Evolutionary conservation across 2,329 filamentous ascomycete species (phyloP).

Genomic region (Arthrobotrys entomopaga): DNA sequence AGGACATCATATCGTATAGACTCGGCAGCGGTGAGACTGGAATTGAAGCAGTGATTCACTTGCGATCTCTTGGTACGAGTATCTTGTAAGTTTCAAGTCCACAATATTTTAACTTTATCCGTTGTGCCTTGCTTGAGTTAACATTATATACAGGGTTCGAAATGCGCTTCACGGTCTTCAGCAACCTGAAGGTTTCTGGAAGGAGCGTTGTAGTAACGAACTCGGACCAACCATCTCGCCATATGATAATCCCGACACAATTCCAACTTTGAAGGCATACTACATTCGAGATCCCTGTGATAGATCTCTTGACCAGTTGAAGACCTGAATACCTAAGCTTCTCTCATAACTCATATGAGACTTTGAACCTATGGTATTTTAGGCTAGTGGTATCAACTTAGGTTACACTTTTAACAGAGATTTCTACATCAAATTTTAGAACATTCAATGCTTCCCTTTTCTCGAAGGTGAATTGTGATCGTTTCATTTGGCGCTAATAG

Average conservation of each 20-base stretch:
- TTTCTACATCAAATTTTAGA: too few relatives aligned
- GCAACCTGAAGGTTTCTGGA: conserved; percentile 43
- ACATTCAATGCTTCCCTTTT: too few relatives aligned
- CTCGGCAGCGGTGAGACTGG: conserved; percentile 3
- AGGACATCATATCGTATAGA: conserved; percentile 20
- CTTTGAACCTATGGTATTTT: too few relatives aligned
- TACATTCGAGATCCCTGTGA: conserved; percentile 38
- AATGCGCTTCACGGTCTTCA: conserved; percentile 38
- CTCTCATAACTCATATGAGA: too few relatives aligned
- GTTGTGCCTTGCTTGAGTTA: conserved; percentile 3
- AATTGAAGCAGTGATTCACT: conserved; percentile 20
- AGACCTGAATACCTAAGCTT: too few relatives aligned
- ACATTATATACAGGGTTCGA: conserved; percentile 16
- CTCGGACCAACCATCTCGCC: conserved; percentile 29
- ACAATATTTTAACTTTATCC: not conserved
- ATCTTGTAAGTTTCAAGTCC: conserved; percentile 27
- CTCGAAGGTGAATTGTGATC: too few relatives aligned
- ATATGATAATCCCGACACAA: conserved; percentile 16
- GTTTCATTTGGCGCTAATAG: too few relatives aligned
- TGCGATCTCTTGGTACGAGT: conserved; percentile 34
- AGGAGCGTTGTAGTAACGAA: conserved; percentile 31
- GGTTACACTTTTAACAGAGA: too few relatives aligned
- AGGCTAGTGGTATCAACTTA: too few relatives aligned
- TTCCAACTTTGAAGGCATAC: conserved; percentile 21
- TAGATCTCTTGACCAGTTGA: not conserved